Evolutionary conservation across 106 monocot species (phyloP).

Genomic region (Narthecium ossifragum): DNA sequence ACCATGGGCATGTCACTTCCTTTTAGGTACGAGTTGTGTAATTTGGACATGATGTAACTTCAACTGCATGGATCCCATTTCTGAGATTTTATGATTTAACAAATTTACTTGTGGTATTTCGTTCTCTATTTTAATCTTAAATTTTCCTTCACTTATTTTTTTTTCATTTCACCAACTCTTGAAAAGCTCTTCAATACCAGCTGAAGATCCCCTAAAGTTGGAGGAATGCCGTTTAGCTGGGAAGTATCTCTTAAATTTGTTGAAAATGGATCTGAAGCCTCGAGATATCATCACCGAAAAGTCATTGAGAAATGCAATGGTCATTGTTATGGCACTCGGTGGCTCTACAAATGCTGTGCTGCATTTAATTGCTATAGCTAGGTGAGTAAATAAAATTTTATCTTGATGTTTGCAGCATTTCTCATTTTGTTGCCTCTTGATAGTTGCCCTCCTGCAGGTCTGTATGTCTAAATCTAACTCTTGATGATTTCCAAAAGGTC

Average conservation of each 20-base stretch:
- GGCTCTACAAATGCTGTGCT: conserved; percentile 99
- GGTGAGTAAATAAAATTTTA: no score
- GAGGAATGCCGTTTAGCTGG: conserved; percentile 92
- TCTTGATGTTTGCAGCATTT: no score
- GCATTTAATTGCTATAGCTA: conserved; percentile 98
- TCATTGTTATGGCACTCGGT: conserved; percentile 95
- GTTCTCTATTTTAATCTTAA: no score
- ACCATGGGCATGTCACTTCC: conserved; percentile 98
- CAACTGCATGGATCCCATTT: no score
- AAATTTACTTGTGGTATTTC: no score
- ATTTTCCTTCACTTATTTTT: not conserved
- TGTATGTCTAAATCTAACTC: conserved; percentile 74
- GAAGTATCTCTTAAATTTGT: conserved; percentile 74
- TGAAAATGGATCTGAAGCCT: conserved; percentile 97
- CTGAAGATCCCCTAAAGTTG: conserved; percentile 91
- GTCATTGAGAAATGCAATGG: conserved; percentile 91
- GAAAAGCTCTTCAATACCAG: conserved; percentile 83
- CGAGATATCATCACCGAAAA: conserved; percentile 90
- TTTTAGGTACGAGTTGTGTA: no score
- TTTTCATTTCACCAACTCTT: conserved; percentile 2
- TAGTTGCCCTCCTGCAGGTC: conserved; percentile 47
- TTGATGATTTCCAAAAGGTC: conserved; percentile 98
- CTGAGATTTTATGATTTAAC: no score
- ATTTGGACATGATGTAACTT: no score
- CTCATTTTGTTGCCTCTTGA: conserved; percentile 10